A percentile compares a stretch with the other conserved stretches of the same genome.
phyloP scores from a whole-genome alignment of 140 eudicot genomes.

The Anethum foeniculum region DNA sequence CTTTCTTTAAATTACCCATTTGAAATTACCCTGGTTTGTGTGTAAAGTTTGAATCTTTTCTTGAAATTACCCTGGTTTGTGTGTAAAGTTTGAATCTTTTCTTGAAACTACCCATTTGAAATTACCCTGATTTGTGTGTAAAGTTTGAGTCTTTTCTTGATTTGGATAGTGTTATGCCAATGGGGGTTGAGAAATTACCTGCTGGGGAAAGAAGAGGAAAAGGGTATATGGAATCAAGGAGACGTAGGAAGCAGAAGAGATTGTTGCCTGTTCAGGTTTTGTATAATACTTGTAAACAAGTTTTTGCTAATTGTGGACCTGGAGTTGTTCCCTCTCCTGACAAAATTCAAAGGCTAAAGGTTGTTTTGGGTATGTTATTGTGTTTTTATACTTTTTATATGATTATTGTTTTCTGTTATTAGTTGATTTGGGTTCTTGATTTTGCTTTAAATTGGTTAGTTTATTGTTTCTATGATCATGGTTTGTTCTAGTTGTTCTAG shows the following conservation, averaged over 20 bases:
- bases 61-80: background rate
- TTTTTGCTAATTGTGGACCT: slow-evolving; percentile 72
- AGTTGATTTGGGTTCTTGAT: background rate
- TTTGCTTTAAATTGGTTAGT: background rate
- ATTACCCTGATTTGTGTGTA: background rate
- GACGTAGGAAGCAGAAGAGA: slow-evolving; percentile 35
- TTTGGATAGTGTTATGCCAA: slow-evolving; percentile 15
- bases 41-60: background rate
- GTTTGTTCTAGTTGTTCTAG: background rate
- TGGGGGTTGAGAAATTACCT: slow-evolving; percentile 47
- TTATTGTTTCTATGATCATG: background rate
- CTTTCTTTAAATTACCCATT: slow-evolving; percentile 14
- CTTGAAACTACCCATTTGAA: too few species aligned
- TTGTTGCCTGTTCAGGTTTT: slow-evolving; percentile 53
- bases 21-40: background rate
- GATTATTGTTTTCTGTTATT: background rate
- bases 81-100: background rate
- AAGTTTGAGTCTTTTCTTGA: slow-evolving; percentile 1
- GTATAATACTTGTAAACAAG: slow-evolving; percentile 56
- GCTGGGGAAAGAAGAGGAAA: slow-evolving; percentile 25
- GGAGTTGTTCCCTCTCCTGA: slow-evolving; percentile 56
- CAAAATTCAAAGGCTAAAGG: slow-evolving; percentile 44
- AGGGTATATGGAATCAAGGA: slow-evolving; percentile 29
- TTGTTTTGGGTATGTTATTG: slow-evolving; percentile 44
- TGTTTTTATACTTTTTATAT: background rate